Evolutionary conservation across 2,329 filamentous ascomycete genomes (phyloP).

Genomic region (Penicillium glabrum): DNA sequence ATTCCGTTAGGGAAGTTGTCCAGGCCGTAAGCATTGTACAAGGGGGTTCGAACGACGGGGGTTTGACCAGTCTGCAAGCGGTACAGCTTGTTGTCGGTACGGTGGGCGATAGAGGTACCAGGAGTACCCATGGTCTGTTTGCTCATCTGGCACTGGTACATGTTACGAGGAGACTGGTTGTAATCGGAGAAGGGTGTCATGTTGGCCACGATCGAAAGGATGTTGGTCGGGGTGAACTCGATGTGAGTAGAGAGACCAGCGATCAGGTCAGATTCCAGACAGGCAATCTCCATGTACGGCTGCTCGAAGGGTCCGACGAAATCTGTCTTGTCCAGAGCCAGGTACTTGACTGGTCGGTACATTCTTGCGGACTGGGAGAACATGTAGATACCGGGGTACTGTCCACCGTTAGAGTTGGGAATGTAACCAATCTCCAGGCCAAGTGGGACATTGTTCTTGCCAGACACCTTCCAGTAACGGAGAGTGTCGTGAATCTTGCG

Average conservation of each 20-base stretch:
- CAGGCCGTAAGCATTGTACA: conserved; percentile 94
- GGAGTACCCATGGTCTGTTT: conserved; percentile 99
- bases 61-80: conserved; percentile 93
- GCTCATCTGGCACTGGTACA: conserved; percentile 99
- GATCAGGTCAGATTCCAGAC: conserved; percentile 80
- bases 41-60: conserved; percentile 83
- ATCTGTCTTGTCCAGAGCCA: conserved; percentile 82
- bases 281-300: conserved; percentile 97
- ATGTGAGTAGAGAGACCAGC: conserved; percentile 92
- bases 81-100: conserved; percentile 97
- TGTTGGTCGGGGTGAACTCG: conserved; percentile 91
- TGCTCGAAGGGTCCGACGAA: conserved; percentile 93
- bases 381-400: conserved; percentile 95
- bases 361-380: conserved; percentile 82
- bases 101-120: conserved; percentile 76
- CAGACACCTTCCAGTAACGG: conserved; percentile 93
- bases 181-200: conserved; percentile 99
- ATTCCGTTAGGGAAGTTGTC: conserved; percentile 98
- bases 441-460: conserved; percentile 73
- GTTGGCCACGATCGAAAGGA: conserved; percentile 94
- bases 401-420: conserved; percentile 83
- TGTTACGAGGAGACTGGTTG: conserved; percentile 97
- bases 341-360: conserved; percentile 88
- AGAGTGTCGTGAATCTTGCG: conserved; percentile 80
- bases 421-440: conserved; percentile 91